phyloP scores from a whole-genome alignment of 495 filamentous ascomycete genomes.

The Penicillium robsamsonii region DNA sequence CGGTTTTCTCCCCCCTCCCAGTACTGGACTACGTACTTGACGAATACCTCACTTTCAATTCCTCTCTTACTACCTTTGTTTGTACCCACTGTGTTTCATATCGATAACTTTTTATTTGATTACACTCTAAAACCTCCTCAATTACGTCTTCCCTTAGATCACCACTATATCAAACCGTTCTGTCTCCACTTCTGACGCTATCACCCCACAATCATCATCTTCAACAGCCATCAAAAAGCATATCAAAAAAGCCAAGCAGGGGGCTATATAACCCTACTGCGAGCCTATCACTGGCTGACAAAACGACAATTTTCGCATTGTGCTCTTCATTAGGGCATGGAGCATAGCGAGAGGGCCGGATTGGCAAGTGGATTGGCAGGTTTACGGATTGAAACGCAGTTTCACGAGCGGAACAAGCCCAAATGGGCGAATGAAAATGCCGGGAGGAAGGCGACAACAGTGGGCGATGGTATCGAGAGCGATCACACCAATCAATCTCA shows the following conservation, averaged over 20 bases:
- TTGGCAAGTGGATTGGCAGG: constrained; percentile 28
- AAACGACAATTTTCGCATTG: constrained; percentile 14
- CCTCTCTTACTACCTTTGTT: constrained; percentile 8
- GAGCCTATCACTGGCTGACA: constrained; percentile 20
- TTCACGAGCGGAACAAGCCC: constrained; percentile 25
- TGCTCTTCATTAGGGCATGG: constrained; percentile 41
- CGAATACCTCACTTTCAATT: constrained; percentile 22
- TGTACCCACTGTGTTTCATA: constrained; percentile 9
- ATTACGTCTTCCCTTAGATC: constrained; percentile 7
- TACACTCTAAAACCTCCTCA: neutral
- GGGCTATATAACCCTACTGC: constrained; percentile 29
- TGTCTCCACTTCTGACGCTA: constrained; percentile 22
- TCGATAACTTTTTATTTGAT: neutral
- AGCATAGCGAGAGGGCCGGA: constrained; percentile 33
- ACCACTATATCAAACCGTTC: constrained; percentile 5
- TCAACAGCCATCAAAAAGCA: constrained; percentile 10
- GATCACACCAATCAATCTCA: constrained; percentile 44
- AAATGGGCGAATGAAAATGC: constrained; percentile 30
- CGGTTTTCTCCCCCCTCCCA: constrained; percentile 2
- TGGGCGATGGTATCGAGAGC: constrained; percentile 46
- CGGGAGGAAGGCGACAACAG: constrained; percentile 26
- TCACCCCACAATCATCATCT: constrained; percentile 25
- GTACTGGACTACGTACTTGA: constrained; percentile 5
- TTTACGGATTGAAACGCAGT: constrained; percentile 46
- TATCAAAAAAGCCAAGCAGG: constrained; percentile 16